Base-by-base conservation (phyloP, 805 yeast species). In the Phaffomyces thermotolerans region DNA sequence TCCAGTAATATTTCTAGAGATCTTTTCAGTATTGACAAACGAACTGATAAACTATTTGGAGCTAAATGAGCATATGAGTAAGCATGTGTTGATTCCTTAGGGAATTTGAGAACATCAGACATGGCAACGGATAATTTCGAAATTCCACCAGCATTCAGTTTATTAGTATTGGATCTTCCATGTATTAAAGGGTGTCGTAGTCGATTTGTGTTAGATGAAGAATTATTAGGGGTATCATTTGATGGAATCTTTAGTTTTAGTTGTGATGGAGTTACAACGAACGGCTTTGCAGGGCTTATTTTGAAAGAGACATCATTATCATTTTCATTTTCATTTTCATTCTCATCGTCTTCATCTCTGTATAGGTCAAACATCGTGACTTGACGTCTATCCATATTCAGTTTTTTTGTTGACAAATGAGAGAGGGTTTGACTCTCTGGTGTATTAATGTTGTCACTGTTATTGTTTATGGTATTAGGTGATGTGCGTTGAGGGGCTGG, bases 51-150 rank as follows among this genome's bases (percentile, higher is more conserved):
- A 1, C 95, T 82, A 57, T 84, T 84, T 9, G 90, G 93, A 1
- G 91, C 81, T 44, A 86, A 65, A 42, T 84, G 85, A 3, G 93
- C 87, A 59, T 87, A 87, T 0, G 95, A 85, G 57, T 84, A 87
- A 2, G 95, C 84, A 58, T 84, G 90, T 1, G 93, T 77, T 12
- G 93, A 84, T 52, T 84, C 89, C 23, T 79, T 78, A 6, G 91
- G 88, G 56, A 86, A 82, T 48, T 71, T 73, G 34, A 80, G 58
- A 17, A 84, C 68, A 43, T 81, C 78, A 10, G 63, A 57, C 14
- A 57, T 37, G 39, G 58, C 64, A 6, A 58, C 62, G 2, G 60
- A 49, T 5, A 58, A 37, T 35, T 58, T 56, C 2, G 73, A 48
- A 4, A 56, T 50, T 6, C 58, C 57, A 25, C 58, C 54, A 14